A percentile compares a stretch with the other conserved stretches of the same genome.
phyloP scores from a whole-genome alignment of 2,329 filamentous ascomycete genomes.

The Xylariaceae sp. region DNA sequence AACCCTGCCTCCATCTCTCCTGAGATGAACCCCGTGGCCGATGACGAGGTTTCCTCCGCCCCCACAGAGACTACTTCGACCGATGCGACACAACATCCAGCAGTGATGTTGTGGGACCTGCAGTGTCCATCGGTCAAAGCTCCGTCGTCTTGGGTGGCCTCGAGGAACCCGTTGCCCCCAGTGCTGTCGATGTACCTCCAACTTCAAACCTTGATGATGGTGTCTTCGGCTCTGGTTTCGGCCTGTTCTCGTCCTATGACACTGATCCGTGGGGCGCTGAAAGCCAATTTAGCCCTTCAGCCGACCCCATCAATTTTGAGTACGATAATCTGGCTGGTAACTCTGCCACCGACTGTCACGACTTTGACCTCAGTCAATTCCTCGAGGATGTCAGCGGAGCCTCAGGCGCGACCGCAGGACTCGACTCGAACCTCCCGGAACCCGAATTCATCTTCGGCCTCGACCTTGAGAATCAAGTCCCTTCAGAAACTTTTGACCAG shows the following conservation, averaged over 20 bases:
- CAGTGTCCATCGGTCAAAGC: conserved; percentile 91
- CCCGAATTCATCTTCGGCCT: conserved; percentile 51
- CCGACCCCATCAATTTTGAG: conserved; percentile 64
- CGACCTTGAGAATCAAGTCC: conserved; percentile 59
- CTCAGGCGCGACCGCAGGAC: conserved; percentile 48
- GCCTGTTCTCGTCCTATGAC: conserved; percentile 65
- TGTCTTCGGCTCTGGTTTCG: conserved; percentile 69
- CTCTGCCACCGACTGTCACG: conserved; percentile 47
- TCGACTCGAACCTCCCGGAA: conserved; percentile 50
- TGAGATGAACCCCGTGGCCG: conserved; percentile 50
- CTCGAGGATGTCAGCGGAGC: conserved; percentile 50
- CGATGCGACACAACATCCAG: conserved; percentile 99
- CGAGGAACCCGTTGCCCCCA: conserved; percentile 41
- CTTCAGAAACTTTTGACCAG: conserved; percentile 67
- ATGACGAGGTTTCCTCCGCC: conserved; percentile 32
- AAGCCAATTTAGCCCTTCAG: conserved; percentile 71
- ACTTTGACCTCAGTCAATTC: conserved; percentile 47
- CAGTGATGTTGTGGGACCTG: conserved; percentile 99
- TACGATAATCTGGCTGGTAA: conserved; percentile 66
- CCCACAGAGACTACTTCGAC: conserved; percentile 50
- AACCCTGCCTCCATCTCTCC: conserved; percentile 63
- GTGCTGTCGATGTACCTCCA: conserved; percentile 48
- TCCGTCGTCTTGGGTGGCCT: conserved; percentile 45
- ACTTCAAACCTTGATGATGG: conserved; percentile 60
- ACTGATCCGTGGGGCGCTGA: conserved; percentile 75